These are phyloP conservation scores for Aegilops sharonensis DNA, from an alignment of 176 grass and related monocot genomes.

Conservation along the genomic window DNA sequence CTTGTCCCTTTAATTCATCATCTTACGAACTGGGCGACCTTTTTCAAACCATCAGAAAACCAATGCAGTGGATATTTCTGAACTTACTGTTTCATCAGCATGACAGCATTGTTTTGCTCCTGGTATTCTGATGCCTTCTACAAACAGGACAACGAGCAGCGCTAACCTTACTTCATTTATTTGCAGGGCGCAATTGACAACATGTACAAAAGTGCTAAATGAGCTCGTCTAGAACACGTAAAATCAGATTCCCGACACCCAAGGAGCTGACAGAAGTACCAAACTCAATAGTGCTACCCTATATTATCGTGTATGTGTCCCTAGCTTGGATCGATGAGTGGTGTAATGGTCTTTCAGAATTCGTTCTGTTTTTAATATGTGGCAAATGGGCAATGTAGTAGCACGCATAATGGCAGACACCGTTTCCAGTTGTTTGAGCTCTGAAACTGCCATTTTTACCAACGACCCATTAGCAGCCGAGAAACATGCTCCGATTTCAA, in stretches of 20 bases:
- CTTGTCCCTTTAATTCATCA: background rate
- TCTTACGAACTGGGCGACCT: background rate
- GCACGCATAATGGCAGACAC: background rate
- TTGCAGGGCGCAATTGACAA: slow-evolving; percentile 59
- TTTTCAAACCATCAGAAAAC: background rate
- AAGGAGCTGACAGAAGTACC: slow-evolving; percentile 9
- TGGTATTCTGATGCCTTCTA: background rate
- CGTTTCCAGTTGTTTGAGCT: slow-evolving; percentile 1
- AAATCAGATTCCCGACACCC: background rate
- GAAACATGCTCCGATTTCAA: background rate
- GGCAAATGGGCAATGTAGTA: slow-evolving; percentile 1
- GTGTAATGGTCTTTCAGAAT: background rate
- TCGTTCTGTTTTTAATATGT: background rate
- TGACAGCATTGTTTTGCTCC: background rate
- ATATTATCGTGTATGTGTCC: slow-evolving; percentile 17
- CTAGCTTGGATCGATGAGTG: slow-evolving; percentile 22
- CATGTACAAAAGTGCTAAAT: slow-evolving; percentile 65
- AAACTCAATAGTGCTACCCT: background rate
- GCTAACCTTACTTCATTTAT: slow-evolving; percentile 23
- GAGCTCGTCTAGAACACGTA: slow-evolving; percentile 3
- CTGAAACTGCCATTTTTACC: slow-evolving; percentile 8
- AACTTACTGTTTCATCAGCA: background rate
- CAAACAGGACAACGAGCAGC: background rate
- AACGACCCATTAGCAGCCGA: background rate
- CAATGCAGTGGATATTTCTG: slow-evolving; percentile 12